phyloP scores from a whole-genome alignment of 2,329 filamentous ascomycete genomes.

The Aureobasidium sp. region DNA sequence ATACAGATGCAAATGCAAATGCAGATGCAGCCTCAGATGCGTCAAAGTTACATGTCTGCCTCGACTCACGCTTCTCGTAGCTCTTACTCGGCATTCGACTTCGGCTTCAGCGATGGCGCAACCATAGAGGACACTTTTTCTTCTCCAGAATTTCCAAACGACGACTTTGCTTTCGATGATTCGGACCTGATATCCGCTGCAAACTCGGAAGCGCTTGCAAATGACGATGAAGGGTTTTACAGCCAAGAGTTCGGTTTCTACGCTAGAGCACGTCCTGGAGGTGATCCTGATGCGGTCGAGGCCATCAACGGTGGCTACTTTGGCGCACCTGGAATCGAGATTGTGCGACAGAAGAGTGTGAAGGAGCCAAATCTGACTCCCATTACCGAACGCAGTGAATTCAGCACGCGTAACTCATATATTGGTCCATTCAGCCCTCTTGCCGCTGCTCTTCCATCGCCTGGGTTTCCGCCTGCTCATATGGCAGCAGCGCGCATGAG shows the following conservation, averaged over 20 bases:
- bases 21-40: constrained; percentile 7
- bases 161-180: constrained; percentile 50
- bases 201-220: constrained; percentile 86
- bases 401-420: constrained; percentile 87
- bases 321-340: constrained; percentile 62
- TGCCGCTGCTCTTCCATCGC: constrained; percentile 9
- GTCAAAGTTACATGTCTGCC: constrained; percentile 4
- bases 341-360: constrained; percentile 63
- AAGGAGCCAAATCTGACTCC: constrained; percentile 89
- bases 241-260: constrained; percentile 97
- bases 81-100: constrained; percentile 30
- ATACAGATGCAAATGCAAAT: not conserved
- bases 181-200: constrained; percentile 91
- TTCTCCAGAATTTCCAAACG: constrained; percentile 27
- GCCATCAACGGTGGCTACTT: constrained; percentile 85
- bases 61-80: constrained; percentile 9
- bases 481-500: constrained; percentile 14
- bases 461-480: constrained; percentile 4
- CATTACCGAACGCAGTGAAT: constrained; percentile 92
- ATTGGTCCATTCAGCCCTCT: constrained; percentile 37
- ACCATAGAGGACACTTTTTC: constrained; percentile 10
- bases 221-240: constrained; percentile 90
- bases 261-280: constrained; percentile 45
- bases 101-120: constrained; percentile 33
- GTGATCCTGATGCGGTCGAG: constrained; percentile 44